phyloP scores from a whole-genome alignment of 352 stramenopile genomes.

The Stephanocyclus meneghinianus region DNA sequence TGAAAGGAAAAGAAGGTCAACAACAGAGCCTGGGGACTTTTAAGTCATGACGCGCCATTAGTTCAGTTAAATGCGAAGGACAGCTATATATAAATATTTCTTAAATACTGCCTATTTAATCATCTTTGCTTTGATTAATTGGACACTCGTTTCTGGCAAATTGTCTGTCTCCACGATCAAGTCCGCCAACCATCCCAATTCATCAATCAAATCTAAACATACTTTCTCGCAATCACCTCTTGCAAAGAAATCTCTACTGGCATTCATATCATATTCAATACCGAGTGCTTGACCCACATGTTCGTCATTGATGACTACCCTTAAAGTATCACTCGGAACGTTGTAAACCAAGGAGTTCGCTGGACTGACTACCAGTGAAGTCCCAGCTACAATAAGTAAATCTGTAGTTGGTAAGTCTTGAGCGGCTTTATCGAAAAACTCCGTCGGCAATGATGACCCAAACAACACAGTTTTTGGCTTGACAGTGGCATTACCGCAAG shows the following conservation, averaged over 20 bases:
- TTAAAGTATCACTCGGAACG: conserved; percentile 35
- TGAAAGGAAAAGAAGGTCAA: too few species aligned
- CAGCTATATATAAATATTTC: too few species aligned
- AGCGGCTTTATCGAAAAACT: conserved; percentile 56
- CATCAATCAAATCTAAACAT: conserved; percentile 42
- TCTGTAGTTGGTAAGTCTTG: conserved; percentile 58
- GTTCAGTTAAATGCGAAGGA: too few species aligned
- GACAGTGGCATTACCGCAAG: conserved; percentile 53
- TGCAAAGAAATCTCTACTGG: conserved; percentile 26
- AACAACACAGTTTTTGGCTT: conserved; percentile 81
- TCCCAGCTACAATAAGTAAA: conserved; percentile 18
- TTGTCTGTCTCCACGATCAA: conserved; percentile 12
- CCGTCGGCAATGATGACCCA: conserved; percentile 54
- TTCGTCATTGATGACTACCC: conserved; percentile 64
- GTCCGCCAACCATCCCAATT: conserved; percentile 52
- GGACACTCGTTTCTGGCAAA: conserved; percentile 7
- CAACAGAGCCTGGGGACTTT: too few species aligned
- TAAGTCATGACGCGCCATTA: too few species aligned
- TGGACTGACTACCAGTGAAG: conserved; percentile 16
- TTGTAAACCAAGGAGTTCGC: conserved; percentile 56
- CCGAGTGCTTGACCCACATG: conserved; percentile 60
- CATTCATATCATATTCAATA: conserved; percentile 40
- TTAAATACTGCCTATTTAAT: not conserved
- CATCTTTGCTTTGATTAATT: conserved; percentile 7
- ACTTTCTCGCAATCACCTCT: conserved; percentile 42